Conservation (phyloP, 2,329 filamentous ascomycete genomes). For the Blumeria hordei region DNA sequence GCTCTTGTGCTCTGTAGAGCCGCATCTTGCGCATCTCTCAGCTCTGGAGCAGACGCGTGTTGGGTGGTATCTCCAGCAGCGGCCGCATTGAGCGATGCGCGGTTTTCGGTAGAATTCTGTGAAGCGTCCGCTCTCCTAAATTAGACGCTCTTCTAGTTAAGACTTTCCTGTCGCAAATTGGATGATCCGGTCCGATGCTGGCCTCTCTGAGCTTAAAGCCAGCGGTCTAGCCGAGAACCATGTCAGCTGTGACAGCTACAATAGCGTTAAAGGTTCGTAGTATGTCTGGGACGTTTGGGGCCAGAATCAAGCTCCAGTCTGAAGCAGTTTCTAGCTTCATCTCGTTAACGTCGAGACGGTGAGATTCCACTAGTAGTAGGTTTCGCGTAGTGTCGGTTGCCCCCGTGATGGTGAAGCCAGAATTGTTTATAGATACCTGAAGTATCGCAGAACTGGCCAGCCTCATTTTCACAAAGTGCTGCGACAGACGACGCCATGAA, state of each 20-base stretch:
- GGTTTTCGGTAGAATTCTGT: background rate
- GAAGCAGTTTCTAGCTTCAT: background rate
- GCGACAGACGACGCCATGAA: background rate
- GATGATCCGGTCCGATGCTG: background rate
- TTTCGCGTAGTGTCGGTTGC: background rate
- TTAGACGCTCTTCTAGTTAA: background rate
- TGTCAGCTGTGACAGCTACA: background rate
- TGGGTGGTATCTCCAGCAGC: background rate
- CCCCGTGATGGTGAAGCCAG: background rate
- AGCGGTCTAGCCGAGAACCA: background rate
- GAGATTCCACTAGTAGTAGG: background rate
- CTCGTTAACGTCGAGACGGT: background rate
- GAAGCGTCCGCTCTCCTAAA: background rate
- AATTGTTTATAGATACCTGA: background rate
- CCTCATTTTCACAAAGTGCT: background rate
- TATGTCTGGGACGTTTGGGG: background rate
- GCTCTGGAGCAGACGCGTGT: background rate
- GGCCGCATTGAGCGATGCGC: background rate
- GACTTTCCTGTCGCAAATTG: background rate
- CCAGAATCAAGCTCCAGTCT: background rate
- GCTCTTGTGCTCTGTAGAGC: background rate
- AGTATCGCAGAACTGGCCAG: background rate
- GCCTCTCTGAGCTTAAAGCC: background rate
- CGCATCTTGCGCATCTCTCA: background rate
- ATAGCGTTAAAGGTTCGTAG: background rate